Conservation (phyloP, 768 basidiomycete genomes). For the Lyophyllum atratum region DNA sequence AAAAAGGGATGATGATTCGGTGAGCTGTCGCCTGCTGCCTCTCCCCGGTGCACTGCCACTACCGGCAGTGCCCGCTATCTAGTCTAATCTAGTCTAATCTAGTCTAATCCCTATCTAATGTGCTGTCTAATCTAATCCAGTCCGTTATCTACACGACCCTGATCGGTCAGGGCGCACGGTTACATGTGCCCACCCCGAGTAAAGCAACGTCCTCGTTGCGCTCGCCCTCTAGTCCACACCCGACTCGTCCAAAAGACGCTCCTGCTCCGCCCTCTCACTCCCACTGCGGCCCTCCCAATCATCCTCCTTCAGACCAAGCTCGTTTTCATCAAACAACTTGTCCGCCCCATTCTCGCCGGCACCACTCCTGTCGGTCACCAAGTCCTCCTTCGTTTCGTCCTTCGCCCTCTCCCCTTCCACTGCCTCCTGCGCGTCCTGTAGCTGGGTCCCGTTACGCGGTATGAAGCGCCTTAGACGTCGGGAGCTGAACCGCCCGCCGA, state of each 20-base stretch:
- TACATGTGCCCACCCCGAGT: slow-evolving; percentile 5
- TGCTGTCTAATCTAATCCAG: too few species aligned
- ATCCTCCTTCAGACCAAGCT: background rate
- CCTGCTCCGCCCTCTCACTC: background rate
- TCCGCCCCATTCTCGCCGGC: background rate
- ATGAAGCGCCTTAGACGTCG: slow-evolving; percentile 20
- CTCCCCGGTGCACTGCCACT: too few species aligned
- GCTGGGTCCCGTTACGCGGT: slow-evolving; percentile 18
- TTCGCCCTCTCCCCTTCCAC: background rate
- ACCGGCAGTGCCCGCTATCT: too few species aligned
- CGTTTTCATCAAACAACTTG: background rate
- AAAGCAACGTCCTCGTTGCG: slow-evolving; percentile 6
- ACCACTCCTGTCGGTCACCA: background rate
- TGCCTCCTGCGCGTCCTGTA: slow-evolving; percentile 16
- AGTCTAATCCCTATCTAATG: too few species aligned
- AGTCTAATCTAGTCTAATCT: too few species aligned
- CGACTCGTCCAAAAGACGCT: background rate
- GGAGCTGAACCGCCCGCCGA: slow-evolving; percentile 19
- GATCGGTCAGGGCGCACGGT: background rate
- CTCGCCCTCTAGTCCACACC: background rate
- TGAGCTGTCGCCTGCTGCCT: too few species aligned
- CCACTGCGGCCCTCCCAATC: background rate
- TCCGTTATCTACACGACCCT: background rate
- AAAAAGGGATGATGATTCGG: too few species aligned
- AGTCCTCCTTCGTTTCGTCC: background rate